phyloP scores from a whole-genome alignment of 257 asterid species.

The Solanum habrochaites region DNA sequence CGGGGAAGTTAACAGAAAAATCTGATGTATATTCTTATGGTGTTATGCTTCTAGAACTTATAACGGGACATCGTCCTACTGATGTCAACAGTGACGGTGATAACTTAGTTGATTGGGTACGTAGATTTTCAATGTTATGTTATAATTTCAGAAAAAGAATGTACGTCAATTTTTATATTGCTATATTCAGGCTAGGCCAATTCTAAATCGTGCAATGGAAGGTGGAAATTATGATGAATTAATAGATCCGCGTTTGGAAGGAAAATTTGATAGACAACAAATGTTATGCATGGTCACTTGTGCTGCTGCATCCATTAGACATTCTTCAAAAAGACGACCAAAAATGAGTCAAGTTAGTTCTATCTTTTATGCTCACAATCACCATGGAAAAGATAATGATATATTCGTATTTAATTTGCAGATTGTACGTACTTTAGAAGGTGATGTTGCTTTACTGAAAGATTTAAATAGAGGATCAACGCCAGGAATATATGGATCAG shows the following conservation, averaged over 20 bases:
- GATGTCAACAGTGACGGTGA: slow-evolving; percentile 60
- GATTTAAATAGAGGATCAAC: slow-evolving; percentile 48
- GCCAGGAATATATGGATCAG: not conserved
- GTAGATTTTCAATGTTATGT: not conserved
- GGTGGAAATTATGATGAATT: slow-evolving; percentile 38
- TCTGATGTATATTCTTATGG: slow-evolving; percentile 88
- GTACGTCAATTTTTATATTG: not conserved
- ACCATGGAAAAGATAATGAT: not conserved
- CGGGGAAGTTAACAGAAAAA: slow-evolving; percentile 68
- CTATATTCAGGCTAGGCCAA: slow-evolving; percentile 54
- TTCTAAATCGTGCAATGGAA: slow-evolving; percentile 37
- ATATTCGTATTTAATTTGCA: not conserved
- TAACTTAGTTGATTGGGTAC: slow-evolving; percentile 85
- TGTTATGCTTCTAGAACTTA: slow-evolving; percentile 79
- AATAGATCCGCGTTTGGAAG: slow-evolving; percentile 61
- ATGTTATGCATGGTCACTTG: slow-evolving; percentile 48
- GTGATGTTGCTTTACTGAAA: slow-evolving; percentile 48
- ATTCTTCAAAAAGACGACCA: slow-evolving; percentile 82
- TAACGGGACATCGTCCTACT: slow-evolving; percentile 68
- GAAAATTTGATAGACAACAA: slow-evolving; percentile 26
- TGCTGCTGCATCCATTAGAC: slow-evolving; percentile 70
- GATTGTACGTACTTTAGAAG: slow-evolving; percentile 67
- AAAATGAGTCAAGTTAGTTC: slow-evolving; percentile 68
- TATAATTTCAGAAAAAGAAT: too few species aligned
- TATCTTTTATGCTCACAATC: not conserved